These are phyloP conservation scores for Orobanche coerulescens DNA, from an alignment of 257 asterid species.

Conservation along the genomic window DNA sequence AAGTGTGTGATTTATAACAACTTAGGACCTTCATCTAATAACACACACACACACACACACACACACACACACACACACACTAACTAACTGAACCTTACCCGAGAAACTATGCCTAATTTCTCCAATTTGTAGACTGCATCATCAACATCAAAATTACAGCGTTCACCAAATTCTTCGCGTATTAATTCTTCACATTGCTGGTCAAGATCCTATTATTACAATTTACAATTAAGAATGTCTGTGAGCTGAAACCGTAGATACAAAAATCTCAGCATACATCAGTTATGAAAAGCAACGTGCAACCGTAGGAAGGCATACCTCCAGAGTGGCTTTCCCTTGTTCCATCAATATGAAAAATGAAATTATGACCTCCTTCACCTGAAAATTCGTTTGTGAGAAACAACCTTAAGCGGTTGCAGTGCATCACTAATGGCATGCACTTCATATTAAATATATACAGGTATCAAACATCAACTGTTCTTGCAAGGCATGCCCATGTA, in stretches of 20 bases:
- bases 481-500: background rate
- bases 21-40: background rate
- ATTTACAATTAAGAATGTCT: conserved; percentile 19
- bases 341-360: conserved; percentile 92
- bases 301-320: conserved; percentile 38
- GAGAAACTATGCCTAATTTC: conserved; percentile 75
- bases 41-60: too few species aligned
- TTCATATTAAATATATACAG: conserved; percentile 16
- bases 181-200: conserved; percentile 80
- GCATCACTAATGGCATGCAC: conserved; percentile 12
- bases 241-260: too few species aligned
- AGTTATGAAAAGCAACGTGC: conserved; percentile 9
- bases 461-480: background rate
- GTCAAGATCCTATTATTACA: conserved; percentile 91
- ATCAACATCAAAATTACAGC: conserved; percentile 83
- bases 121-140: conserved; percentile 90
- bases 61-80: background rate
- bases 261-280: conserved; percentile 20
- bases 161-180: conserved; percentile 81
- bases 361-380: conserved; percentile 97
- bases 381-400: conserved; percentile 32
- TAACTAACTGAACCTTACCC: conserved; percentile 43
- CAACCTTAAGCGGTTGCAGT: conserved; percentile 13
- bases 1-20: background rate
- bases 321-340: conserved; percentile 90